phyloP scores from a whole-genome alignment of 2,329 filamentous ascomycete genomes.

The Trichoderma sp. region DNA sequence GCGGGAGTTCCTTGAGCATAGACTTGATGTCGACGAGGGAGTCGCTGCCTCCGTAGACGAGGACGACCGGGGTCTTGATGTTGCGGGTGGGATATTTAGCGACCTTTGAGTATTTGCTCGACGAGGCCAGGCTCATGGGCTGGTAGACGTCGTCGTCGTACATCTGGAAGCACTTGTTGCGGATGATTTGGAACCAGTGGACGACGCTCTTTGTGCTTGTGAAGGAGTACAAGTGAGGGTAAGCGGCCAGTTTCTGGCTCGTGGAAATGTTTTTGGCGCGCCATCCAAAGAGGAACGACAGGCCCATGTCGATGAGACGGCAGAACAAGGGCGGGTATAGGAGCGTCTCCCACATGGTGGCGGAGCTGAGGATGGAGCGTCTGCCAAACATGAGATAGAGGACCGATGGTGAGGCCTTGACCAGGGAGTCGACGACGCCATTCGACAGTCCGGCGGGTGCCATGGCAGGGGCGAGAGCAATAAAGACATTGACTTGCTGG shows the following conservation, averaged over 20 bases:
- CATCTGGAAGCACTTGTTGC: slow-evolving; percentile 96
- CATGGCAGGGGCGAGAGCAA: slow-evolving; percentile 95
- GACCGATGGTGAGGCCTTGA: slow-evolving; percentile 90
- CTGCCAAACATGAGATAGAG: slow-evolving; percentile 91
- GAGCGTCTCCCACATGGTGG: slow-evolving; percentile 96
- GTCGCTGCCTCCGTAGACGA: slow-evolving; percentile 91
- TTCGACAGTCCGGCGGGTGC: slow-evolving; percentile 87
- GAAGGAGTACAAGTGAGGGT: slow-evolving; percentile 94
- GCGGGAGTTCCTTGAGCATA: slow-evolving; percentile 86
- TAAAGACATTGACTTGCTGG: slow-evolving; percentile 90
- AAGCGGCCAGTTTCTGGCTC: slow-evolving; percentile 90
- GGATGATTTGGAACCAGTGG: slow-evolving; percentile 99
- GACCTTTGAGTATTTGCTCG: slow-evolving; percentile 88
- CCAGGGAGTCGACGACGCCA: slow-evolving; percentile 84
- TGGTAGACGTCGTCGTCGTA: slow-evolving; percentile 92
- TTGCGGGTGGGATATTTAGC: slow-evolving; percentile 95
- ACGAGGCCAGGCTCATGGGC: slow-evolving; percentile 66
- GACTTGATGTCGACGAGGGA: slow-evolving; percentile 90
- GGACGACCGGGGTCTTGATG: slow-evolving; percentile 90
- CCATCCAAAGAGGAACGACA: slow-evolving; percentile 89
- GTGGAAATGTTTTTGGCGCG: slow-evolving; percentile 76
- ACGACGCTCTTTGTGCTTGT: slow-evolving; percentile 96
- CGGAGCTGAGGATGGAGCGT: slow-evolving; percentile 84
- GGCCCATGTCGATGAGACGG: slow-evolving; percentile 76
- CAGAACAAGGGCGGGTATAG: slow-evolving; percentile 94